phyloP scores from a whole-genome alignment of 768 basidiomycete genomes.

The Royoungia palumana region DNA sequence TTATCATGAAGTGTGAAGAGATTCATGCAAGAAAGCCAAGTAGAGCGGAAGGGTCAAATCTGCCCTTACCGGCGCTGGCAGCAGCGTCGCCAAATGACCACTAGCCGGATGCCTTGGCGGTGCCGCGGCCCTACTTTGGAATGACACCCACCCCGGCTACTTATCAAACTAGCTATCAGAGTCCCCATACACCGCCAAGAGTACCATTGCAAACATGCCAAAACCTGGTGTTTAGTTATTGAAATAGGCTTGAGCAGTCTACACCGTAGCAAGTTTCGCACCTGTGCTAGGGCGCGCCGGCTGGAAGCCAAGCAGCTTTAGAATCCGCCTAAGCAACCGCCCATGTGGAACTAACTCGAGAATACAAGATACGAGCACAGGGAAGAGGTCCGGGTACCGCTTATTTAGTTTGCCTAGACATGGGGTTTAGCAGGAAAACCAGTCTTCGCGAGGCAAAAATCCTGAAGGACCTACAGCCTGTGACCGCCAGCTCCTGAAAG shows the following conservation, averaged over 20 bases:
- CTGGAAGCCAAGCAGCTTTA: constrained; percentile 14
- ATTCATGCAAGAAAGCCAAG: too few species aligned
- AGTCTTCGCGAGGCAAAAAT: not conserved
- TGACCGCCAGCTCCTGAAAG: constrained; percentile 3
- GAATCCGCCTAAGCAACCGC: constrained; percentile 14
- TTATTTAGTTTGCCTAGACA: constrained; percentile 15
- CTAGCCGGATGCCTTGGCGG: too few species aligned
- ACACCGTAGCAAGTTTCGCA: not conserved
- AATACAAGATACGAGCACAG: constrained; percentile 2
- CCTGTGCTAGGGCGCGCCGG: constrained; percentile 13
- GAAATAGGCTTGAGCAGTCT: not conserved
- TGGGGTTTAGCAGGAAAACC: not conserved
- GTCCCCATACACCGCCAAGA: constrained; percentile 10
- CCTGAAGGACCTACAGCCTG: constrained; percentile 4
- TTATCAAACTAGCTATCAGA: constrained; percentile 12
- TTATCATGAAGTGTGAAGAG: too few species aligned
- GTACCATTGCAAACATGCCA: constrained; percentile 3
- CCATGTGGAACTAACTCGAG: constrained; percentile 4
- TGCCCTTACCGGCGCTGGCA: too few species aligned
- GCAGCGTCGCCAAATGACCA: too few species aligned
- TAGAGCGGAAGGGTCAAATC: too few species aligned
- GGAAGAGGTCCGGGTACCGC: constrained; percentile 5
- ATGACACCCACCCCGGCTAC: constrained; percentile 9
- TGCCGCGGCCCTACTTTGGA: too few species aligned
- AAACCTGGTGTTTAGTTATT: constrained; percentile 11